A percentile compares a stretch with the other conserved stretches of the same genome.
These are phyloP conservation scores for Coix lacrymajobi DNA, from an alignment of 176 grass and related monocot genomes.

Conservation along the genomic window DNA sequence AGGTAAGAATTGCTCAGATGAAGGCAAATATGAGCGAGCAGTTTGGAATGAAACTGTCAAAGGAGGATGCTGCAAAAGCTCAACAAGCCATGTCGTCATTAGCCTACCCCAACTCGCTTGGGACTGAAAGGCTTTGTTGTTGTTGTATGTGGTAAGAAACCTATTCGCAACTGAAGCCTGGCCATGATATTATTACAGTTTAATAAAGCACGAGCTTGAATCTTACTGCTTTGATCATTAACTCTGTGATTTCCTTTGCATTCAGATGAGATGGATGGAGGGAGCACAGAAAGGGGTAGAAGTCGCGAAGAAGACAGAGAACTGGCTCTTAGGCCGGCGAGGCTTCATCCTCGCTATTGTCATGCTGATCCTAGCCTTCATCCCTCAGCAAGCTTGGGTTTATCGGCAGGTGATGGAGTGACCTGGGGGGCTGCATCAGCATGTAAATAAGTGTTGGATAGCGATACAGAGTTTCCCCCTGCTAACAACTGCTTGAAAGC, in stretches of 20 bases:
- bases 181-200: neutral
- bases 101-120: no score
- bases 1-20: constrained; percentile 66
- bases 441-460: constrained; percentile 18
- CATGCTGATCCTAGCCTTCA: constrained; percentile 81
- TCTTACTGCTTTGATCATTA: neutral
- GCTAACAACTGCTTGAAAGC: constrained; percentile 4
- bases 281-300: constrained; percentile 69
- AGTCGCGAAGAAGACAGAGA: constrained; percentile 75
- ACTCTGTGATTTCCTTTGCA: constrained; percentile 12
- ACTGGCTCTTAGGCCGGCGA: constrained; percentile 74
- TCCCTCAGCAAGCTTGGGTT: constrained; percentile 79
- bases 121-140: no score
- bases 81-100: constrained; percentile 80
- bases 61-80: constrained; percentile 85
- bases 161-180: neutral
- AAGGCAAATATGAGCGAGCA: constrained; percentile 92
- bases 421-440: neutral
- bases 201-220: neutral
- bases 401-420: constrained; percentile 55
- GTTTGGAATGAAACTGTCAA: constrained; percentile 94
- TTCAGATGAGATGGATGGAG: constrained; percentile 90
- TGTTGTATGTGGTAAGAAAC: constrained; percentile 65
- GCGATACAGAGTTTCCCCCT: neutral
- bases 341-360: constrained; percentile 80